These are phyloP conservation scores for Cyclotella sp. DNA, from an alignment of 108 stramenopile species.

Conservation along the genomic window DNA sequence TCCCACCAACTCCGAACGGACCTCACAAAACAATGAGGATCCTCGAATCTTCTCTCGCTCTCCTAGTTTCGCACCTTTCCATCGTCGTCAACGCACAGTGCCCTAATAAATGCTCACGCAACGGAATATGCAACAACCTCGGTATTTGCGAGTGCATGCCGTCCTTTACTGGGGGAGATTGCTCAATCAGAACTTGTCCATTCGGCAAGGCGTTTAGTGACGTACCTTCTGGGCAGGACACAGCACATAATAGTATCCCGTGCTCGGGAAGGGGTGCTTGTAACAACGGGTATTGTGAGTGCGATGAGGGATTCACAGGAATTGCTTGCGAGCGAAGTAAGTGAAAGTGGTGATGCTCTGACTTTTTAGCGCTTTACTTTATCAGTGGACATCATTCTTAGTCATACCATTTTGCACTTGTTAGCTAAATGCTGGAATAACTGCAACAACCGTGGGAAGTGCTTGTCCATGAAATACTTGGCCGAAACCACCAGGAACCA, in stretches of 20 bases:
- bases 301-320: conserved; percentile 60
- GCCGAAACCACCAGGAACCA: conserved; percentile 43
- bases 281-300: conserved; percentile 58
- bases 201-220: conserved; percentile 51
- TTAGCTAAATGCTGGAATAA: conserved; percentile 41
- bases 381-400: conserved; percentile 32
- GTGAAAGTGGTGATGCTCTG: conserved; percentile 7
- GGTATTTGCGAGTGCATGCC: conserved; percentile 48
- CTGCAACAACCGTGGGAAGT: conserved; percentile 39
- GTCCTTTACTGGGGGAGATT: conserved; percentile 55
- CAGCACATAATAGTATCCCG: conserved; percentile 58
- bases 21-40: background rate
- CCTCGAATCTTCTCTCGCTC: background rate
- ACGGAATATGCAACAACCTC: conserved; percentile 27
- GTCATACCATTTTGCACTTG: background rate
- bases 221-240: conserved; percentile 32
- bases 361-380: conserved; percentile 48
- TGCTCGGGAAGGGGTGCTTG: conserved; percentile 69
- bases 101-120: conserved; percentile 42
- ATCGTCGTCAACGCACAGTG: conserved; percentile 19
- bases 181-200: conserved; percentile 51
- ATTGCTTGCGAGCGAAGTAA: conserved; percentile 66
- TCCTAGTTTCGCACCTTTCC: background rate
- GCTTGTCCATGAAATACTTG: conserved; percentile 34
- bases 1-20: background rate